Conservation (phyloP, 108 stramenopile species). For the Poteriospumella lacustris region DNA sequence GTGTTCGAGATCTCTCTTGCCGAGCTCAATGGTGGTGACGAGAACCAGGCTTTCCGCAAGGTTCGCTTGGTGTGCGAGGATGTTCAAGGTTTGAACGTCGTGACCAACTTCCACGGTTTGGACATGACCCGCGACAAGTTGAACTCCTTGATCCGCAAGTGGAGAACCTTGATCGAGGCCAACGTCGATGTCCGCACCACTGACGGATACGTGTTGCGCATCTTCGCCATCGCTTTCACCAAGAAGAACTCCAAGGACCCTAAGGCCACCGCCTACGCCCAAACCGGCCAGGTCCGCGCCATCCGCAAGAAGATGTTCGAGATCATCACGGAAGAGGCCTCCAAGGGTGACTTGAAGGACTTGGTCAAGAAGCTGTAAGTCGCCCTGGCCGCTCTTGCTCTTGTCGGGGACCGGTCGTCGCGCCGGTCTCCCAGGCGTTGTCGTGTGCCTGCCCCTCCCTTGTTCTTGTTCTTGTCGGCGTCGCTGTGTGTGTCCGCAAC, state of each 20-base stretch:
- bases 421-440: not conserved
- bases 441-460: too few species aligned
- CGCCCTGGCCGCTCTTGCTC: not conserved
- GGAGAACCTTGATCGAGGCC: slow-evolving; percentile 96
- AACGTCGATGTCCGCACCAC: slow-evolving; percentile 96
- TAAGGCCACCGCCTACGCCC: slow-evolving; percentile 93
- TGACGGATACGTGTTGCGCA: slow-evolving; percentile 92
- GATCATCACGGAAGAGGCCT: slow-evolving; percentile 84
- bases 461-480: too few species aligned
- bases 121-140: slow-evolving; percentile 99
- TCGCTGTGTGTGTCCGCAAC: too few species aligned
- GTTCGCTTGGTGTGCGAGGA: slow-evolving; percentile 96
- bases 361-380: slow-evolving; percentile 87
- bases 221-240: slow-evolving; percentile 99
- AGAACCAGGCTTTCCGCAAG: slow-evolving; percentile 89
- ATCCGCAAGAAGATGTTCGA: slow-evolving; percentile 97
- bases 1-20: slow-evolving; percentile 93
- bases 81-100: slow-evolving; percentile 95
- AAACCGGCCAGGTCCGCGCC: slow-evolving; percentile 83
- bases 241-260: slow-evolving; percentile 80
- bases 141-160: slow-evolving; percentile 97
- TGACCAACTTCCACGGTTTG: slow-evolving; percentile 99
- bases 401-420: not conserved
- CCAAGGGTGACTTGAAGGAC: slow-evolving; percentile 95
- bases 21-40: slow-evolving; percentile 87